Percentiles rank a stretch among this genome's conserved stretches.
Evolutionary conservation across 768 basidiomycete genomes (phyloP).

Genomic region (Rubroboletus pulcherrimus): DNA sequence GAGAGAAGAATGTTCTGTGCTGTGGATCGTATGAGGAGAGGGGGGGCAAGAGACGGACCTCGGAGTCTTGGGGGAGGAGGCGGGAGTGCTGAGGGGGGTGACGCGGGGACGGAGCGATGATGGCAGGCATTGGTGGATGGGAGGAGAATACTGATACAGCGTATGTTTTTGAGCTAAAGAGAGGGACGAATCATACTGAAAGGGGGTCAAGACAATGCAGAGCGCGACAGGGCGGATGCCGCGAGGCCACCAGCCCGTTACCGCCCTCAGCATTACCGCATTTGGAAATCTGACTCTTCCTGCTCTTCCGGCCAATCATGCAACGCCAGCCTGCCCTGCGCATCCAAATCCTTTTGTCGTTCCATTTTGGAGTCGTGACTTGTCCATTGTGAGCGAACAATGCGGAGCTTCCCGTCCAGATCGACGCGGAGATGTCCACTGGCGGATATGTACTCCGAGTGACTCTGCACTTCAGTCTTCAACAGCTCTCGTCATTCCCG

Average conservation of each 20-base stretch:
- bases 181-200: slow-evolving; percentile 26
- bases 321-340: no score
- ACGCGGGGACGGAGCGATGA: slow-evolving; percentile 41
- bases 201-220: slow-evolving; percentile 23
- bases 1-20: slow-evolving; percentile 25
- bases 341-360: no score
- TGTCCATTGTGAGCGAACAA: slow-evolving; percentile 17
- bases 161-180: slow-evolving; percentile 20
- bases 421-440: neutral
- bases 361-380: neutral
- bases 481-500: neutral
- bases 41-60: slow-evolving; percentile 5
- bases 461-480: neutral
- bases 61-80: slow-evolving; percentile 7
- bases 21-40: slow-evolving; percentile 11
- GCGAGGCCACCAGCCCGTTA: slow-evolving; percentile 19
- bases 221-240: slow-evolving; percentile 14
- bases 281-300: slow-evolving; percentile 27
- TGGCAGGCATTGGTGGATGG: slow-evolving; percentile 34
- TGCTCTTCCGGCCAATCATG: no score
- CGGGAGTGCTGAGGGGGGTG: slow-evolving; percentile 20
- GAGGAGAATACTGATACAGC: slow-evolving; percentile 33
- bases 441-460: neutral
- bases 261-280: slow-evolving; percentile 9
- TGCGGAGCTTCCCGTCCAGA: slow-evolving; percentile 17